Evolutionary conservation across 2,329 filamentous ascomycete genomes (phyloP).

Genomic region (Aureobasidium mangrovei): DNA sequence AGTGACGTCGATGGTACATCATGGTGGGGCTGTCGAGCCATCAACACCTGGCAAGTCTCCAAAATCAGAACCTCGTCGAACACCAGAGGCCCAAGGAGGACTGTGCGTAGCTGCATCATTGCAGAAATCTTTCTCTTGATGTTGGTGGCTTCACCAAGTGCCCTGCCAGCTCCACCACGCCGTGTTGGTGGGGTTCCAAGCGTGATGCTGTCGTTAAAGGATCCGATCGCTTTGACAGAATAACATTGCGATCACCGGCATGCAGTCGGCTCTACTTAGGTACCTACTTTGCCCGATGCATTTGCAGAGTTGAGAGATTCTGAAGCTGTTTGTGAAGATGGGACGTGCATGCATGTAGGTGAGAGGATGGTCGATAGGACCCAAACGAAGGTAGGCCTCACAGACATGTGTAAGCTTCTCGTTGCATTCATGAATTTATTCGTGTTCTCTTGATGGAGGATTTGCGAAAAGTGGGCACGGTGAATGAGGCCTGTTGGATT

Average conservation of each 20-base stretch:
- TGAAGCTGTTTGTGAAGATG: too few relatives aligned
- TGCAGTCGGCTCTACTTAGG: slow-evolving; percentile 10
- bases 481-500: too few relatives aligned
- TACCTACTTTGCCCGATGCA: neutral
- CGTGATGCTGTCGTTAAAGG: neutral
- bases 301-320: neutral
- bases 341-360: too few relatives aligned
- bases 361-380: too few relatives aligned
- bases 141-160: neutral
- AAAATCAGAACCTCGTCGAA: slow-evolving; percentile 7
- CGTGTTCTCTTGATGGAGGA: too few relatives aligned
- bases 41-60: slow-evolving; percentile 5
- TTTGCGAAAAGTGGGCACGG: too few relatives aligned
- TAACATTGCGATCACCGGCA: slow-evolving; percentile 9
- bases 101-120: slow-evolving; percentile 3
- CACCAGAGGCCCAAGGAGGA: neutral
- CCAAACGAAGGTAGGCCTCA: too few relatives aligned
- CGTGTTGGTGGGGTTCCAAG: slow-evolving; percentile 1
- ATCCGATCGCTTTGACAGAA: neutral
- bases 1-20: slow-evolving; percentile 8
- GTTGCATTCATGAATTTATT: too few relatives aligned
- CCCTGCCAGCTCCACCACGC: slow-evolving; percentile 1
- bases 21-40: slow-evolving; percentile 3
- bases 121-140: neutral
- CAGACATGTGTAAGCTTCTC: too few relatives aligned